A percentile compares a stretch with the other conserved stretches of the same genome.
These are phyloP conservation scores for Botrytis elliptica DNA, from an alignment of 2,329 filamentous ascomycete genomes.

Conservation along the genomic window DNA sequence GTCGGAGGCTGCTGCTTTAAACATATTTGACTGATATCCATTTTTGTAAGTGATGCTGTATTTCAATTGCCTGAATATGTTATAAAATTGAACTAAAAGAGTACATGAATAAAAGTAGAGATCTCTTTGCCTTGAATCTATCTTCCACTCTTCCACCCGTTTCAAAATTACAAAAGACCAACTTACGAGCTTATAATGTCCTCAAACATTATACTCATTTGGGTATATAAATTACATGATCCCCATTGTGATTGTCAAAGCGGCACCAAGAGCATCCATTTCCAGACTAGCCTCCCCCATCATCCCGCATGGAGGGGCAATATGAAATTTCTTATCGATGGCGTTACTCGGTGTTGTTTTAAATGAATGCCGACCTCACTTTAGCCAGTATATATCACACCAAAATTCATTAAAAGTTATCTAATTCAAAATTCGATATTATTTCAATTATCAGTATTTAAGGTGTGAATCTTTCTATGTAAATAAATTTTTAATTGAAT, in stretches of 20 bases:
- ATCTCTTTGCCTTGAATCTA: background rate
- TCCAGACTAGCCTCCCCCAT: background rate
- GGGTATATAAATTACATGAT: background rate
- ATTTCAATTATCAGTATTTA: no score
- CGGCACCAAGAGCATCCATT: background rate
- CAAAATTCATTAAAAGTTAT: no score
- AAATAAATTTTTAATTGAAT: no score
- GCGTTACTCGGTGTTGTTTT: background rate
- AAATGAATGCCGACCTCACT: no score
- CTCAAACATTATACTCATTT: background rate
- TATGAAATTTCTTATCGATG: conserved; percentile 23
- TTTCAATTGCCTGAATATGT: background rate
- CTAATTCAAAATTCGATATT: no score
- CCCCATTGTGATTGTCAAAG: accelerated
- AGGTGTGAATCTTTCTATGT: no score
- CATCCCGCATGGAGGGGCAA: conserved; percentile 14
- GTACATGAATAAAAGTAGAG: background rate
- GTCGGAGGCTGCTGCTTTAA: conserved; percentile 1
- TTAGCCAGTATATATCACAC: no score
- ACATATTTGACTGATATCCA: background rate
- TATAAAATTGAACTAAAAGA: no score
- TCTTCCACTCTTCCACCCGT: background rate
- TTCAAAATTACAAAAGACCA: background rate
- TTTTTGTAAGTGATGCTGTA: background rate
- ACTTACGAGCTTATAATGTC: background rate